These are phyloP conservation scores for Vicia sativa DNA, from an alignment of 306 rosid genomes.

Conservation along the genomic window DNA sequence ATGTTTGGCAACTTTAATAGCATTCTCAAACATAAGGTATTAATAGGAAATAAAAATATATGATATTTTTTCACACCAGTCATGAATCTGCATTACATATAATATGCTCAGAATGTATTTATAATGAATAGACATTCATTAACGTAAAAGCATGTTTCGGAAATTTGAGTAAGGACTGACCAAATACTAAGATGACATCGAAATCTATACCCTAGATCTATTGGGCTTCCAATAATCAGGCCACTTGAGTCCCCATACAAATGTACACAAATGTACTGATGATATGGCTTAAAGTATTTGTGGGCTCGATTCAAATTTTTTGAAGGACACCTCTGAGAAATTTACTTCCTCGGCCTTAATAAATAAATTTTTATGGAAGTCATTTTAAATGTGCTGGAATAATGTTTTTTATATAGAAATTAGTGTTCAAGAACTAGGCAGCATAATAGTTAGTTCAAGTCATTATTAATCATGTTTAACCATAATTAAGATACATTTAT, in stretches of 20 bases:
- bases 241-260: neutral
- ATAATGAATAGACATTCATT: neutral
- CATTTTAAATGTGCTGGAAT: neutral
- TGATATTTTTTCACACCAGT: neutral
- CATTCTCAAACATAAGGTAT: neutral
- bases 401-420: neutral
- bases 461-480: neutral
- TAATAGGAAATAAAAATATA: neutral
- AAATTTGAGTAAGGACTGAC: neutral
- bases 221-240: neutral
- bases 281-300: neutral
- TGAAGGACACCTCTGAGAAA: neutral
- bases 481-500: neutral
- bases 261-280: neutral
- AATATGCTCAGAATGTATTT: neutral
- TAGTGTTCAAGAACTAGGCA: neutral
- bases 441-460: neutral
- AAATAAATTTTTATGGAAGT: neutral
- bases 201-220: neutral
- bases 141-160: neutral
- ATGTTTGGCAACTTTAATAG: neutral
- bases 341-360: neutral
- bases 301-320: neutral
- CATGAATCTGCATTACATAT: neutral
- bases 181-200: neutral